Conservation (phyloP, 2,329 filamentous ascomycete species). For the Sarocladiaceae sp. region DNA sequence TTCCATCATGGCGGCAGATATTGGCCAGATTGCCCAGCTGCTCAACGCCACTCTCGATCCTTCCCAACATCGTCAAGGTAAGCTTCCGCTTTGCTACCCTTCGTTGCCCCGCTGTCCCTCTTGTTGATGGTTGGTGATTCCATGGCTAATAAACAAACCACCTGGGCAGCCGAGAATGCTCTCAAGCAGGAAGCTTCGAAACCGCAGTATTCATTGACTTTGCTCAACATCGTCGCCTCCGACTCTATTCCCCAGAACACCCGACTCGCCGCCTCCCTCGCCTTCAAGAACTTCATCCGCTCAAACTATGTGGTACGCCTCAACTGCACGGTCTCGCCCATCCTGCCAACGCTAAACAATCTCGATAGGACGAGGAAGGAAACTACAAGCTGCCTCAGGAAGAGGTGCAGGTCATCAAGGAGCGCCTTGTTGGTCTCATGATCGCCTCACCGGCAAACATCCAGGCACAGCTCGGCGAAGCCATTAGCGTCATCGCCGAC, state of each 20-base stretch:
- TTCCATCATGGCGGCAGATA: constrained; percentile 49
- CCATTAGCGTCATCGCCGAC: constrained; percentile 94
- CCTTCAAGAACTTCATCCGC: constrained; percentile 98
- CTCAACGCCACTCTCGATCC: constrained; percentile 89
- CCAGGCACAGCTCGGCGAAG: constrained; percentile 90
- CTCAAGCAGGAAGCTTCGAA: constrained; percentile 75
- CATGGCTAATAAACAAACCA: constrained; percentile 10
- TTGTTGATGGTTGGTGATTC: constrained; percentile 15
- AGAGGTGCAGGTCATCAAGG: constrained; percentile 88
- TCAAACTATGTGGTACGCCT: constrained; percentile 75
- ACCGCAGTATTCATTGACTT: constrained; percentile 77
- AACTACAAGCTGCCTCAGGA: constrained; percentile 78
- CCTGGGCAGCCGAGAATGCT: constrained; percentile 68
- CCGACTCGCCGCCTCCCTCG: constrained; percentile 79
- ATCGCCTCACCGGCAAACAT: constrained; percentile 81
- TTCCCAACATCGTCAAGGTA: constrained; percentile 82
- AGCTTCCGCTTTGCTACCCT: constrained; percentile 23
- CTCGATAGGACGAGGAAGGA: constrained; percentile 91
- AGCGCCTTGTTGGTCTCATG: constrained; percentile 93
- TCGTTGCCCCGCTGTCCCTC: constrained; percentile 18
- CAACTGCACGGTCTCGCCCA: constrained; percentile 11
- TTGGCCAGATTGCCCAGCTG: constrained; percentile 66
- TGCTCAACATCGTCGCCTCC: constrained; percentile 85
- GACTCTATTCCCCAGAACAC: constrained; percentile 67
- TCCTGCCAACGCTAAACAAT: constrained; percentile 8